Evolutionary conservation across 2,329 filamentous ascomycete species (phyloP).

Genomic region (Cadophora luteo-olivacea): DNA sequence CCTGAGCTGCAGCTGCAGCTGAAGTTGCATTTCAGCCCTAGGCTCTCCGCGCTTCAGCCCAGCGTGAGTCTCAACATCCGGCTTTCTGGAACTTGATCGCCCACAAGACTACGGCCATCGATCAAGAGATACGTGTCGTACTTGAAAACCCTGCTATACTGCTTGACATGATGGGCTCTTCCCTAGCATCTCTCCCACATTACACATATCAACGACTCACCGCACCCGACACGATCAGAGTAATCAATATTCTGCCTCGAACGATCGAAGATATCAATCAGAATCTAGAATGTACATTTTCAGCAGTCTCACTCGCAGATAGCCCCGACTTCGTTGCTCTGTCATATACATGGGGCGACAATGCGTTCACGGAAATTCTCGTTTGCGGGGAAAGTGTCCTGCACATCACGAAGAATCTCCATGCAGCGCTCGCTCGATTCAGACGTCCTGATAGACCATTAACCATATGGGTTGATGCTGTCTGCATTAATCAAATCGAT

Average conservation of each 20-base stretch:
- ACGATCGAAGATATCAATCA: neutral
- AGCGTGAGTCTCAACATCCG: too few relatives aligned
- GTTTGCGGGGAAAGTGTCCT: neutral
- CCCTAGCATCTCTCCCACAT: neutral
- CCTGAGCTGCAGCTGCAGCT: neutral
- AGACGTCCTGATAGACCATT: neutral
- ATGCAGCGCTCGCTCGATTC: neutral
- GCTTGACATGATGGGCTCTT: neutral
- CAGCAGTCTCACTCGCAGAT: neutral
- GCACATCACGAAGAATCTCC: slow-evolving; percentile 9
- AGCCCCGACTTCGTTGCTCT: neutral
- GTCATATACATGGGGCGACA: slow-evolving; percentile 6
- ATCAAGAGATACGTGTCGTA: neutral
- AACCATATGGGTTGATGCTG: neutral
- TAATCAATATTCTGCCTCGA: neutral
- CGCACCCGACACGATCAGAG: neutral
- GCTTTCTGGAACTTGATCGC: too few relatives aligned
- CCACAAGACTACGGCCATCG: neutral
- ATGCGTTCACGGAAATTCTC: neutral
- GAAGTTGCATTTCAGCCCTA: neutral
- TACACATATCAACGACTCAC: neutral
- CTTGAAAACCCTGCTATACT: too few relatives aligned
- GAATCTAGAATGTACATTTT: neutral
- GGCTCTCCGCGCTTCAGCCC: too few relatives aligned
- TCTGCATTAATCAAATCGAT: slow-evolving; percentile 4